A percentile compares a stretch with the other conserved stretches of the same genome.
These are phyloP conservation scores for Backusella sp. DNA, from an alignment of 192 early-diverging fungal genomes.

Conservation along the genomic window DNA sequence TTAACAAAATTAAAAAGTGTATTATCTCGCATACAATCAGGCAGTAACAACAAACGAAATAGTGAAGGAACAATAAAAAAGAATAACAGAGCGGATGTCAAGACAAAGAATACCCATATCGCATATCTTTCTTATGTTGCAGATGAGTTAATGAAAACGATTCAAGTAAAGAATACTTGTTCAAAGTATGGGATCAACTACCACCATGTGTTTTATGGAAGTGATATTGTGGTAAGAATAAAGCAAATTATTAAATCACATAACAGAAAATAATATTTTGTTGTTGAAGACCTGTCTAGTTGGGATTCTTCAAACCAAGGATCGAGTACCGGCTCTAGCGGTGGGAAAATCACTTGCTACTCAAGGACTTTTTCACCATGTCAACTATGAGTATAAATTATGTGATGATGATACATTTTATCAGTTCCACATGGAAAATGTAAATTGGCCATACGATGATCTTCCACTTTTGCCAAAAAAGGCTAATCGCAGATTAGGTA, in stretches of 20 bases:
- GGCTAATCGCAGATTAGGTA: neutral
- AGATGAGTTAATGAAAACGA: slow-evolving; percentile 51
- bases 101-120: slow-evolving; percentile 48
- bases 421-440: slow-evolving; percentile 48
- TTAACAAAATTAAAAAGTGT: neutral
- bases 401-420: slow-evolving; percentile 86
- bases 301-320: slow-evolving; percentile 72
- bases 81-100: neutral
- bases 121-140: slow-evolving; percentile 74
- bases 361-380: slow-evolving; percentile 90
- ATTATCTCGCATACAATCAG: slow-evolving; percentile 4
- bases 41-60: neutral
- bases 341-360: slow-evolving; percentile 85
- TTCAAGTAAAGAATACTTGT: slow-evolving; percentile 57
- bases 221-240: slow-evolving; percentile 74
- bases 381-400: slow-evolving; percentile 79
- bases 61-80: neutral
- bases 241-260: neutral
- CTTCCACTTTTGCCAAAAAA: neutral
- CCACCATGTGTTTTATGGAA: slow-evolving; percentile 79
- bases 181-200: slow-evolving; percentile 78
- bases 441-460: neutral
- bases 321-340: slow-evolving; percentile 83
- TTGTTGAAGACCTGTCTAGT: slow-evolving; percentile 49
- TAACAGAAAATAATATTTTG: neutral